Base-by-base conservation (phyloP, 2,329 filamentous ascomycete species). In the Zymoseptoria pseudotritici region DNA sequence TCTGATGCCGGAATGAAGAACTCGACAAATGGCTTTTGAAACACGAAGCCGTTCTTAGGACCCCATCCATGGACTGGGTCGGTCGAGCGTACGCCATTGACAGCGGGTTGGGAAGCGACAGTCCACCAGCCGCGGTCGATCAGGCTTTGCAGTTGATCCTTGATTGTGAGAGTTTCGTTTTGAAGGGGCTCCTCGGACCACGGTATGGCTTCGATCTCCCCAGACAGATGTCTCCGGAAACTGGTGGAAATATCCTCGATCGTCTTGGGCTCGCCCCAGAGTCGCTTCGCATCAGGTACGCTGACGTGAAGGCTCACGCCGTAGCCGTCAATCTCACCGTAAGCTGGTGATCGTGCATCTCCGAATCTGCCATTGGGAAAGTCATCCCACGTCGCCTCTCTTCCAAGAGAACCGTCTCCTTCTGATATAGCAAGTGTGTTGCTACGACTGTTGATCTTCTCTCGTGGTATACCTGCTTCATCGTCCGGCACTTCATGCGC, bases 321-420 rank as follows among this genome's bases (percentile, higher is more conserved):
- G 72, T 97, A 97, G n/a, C 93, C 93, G 71, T 97, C 92, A 61
- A 97, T 97, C 74, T 97, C 91, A 69, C 93, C 93, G 72, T 96
- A 97, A 0, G 93, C 93, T 36, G 91, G 91, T 2, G 91, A 96
- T 56, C 93, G 85, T 4, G 92, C 90, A 70, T 97, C 93, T 72
- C 93, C 93, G 86, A 93, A 97, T 58, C 93, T 85, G 26, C 93
- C 94, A 78, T 97, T 97, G 64, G 93, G 93, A 74, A 91, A 99
- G 69, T 99, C 94, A 70, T 99, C 94, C 94, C 94, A 99, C 0
- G 94, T 99, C 36, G 94, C 94, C 79, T 97, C 93, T 55, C 94
- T 84, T 10, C 93, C 94, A 6, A 97, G 80, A 3, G 89, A 83
- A 22, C 93, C 94, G 70, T 96, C 89, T 5, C 94, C 93, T 77